Percentiles rank a stretch among this genome's conserved stretches.
Evolutionary conservation across 345 rosid genomes (phyloP).

Genomic region (Eucalyptus curtisii): DNA sequence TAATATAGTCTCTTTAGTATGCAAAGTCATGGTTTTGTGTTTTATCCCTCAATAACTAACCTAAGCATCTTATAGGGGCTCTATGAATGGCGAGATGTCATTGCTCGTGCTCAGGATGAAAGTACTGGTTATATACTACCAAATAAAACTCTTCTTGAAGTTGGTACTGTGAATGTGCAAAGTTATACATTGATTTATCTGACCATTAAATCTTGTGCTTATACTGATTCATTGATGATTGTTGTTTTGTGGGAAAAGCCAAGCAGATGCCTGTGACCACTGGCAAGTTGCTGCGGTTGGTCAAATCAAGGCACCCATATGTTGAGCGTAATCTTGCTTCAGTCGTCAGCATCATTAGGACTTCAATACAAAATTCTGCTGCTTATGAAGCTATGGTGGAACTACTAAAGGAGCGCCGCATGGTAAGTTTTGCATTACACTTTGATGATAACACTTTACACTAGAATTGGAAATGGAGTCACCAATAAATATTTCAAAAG

Average conservation of each 20-base stretch:
- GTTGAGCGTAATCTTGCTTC: constrained; percentile 53
- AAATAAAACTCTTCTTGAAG: constrained; percentile 72
- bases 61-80: constrained; percentile 52
- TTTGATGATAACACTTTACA: not conserved
- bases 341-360: constrained; percentile 50
- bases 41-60: not conserved
- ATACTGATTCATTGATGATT: not conserved
- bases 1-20: not conserved
- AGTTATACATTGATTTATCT: not conserved
- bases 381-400: constrained; percentile 57
- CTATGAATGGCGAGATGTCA: constrained; percentile 68
- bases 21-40: not conserved
- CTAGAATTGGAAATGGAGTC: not conserved
- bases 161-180: constrained; percentile 29
- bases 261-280: constrained; percentile 68
- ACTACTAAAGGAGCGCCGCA: constrained; percentile 22
- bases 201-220: not conserved
- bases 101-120: constrained; percentile 85
- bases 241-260: constrained; percentile 29
- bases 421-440: constrained; percentile 17
- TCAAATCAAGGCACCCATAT: constrained; percentile 59
- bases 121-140: constrained; percentile 89
- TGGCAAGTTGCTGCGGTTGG: constrained; percentile 35
- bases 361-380: constrained; percentile 53
- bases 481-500: not conserved